A percentile compares a stretch with the other conserved stretches of the same genome.
Conservation (phyloP, 768 basidiomycete species). For the Boletus edulis region DNA sequence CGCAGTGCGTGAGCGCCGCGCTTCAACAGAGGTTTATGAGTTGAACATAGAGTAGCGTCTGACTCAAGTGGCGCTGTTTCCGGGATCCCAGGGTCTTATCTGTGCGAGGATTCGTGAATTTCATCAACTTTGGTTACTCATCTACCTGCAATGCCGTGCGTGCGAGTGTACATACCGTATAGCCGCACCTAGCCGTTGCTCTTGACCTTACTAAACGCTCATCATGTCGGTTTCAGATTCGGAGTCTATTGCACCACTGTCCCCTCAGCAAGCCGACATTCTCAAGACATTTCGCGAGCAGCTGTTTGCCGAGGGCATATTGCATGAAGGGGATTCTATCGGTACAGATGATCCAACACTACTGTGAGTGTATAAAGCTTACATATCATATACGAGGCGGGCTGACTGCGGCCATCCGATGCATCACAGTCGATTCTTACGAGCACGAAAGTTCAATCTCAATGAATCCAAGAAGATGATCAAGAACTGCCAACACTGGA, state of each 20-base stretch:
- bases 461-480: slow-evolving; percentile 64
- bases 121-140: no score
- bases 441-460: slow-evolving; percentile 64
- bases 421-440: slow-evolving; percentile 62
- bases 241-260: slow-evolving; percentile 5
- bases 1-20: no score
- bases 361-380: slow-evolving; percentile 40
- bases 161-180: not conserved
- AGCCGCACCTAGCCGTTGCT: not conserved
- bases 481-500: slow-evolving; percentile 64
- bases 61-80: no score
- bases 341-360: slow-evolving; percentile 61
- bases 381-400: not conserved
- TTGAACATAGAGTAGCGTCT: no score
- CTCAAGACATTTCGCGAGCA: slow-evolving; percentile 52
- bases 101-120: no score
- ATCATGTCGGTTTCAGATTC: slow-evolving; percentile 13
- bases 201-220: not conserved
- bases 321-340: slow-evolving; percentile 60
- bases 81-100: no score
- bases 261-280: slow-evolving; percentile 34
- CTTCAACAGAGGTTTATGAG: no score
- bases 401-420: slow-evolving; percentile 5
- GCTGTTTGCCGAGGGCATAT: slow-evolving; percentile 48
- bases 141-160: not conserved